phyloP scores from a whole-genome alignment of 2,329 filamentous ascomycete genomes.

The Pseudogymnoascus sp. region DNA sequence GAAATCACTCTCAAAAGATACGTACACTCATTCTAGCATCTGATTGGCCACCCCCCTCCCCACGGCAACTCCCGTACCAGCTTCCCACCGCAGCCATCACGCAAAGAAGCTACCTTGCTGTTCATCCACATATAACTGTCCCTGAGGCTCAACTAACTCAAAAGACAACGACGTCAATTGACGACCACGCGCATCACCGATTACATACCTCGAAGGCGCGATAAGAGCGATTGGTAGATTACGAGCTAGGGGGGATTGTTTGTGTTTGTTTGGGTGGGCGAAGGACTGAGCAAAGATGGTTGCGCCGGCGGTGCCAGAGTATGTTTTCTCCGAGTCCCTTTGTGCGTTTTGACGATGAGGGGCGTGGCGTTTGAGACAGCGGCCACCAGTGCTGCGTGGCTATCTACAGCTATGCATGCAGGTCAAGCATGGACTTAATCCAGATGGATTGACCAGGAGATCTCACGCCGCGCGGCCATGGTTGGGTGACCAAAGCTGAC shows the following conservation, averaged over 20 bases:
- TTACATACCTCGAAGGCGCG: not conserved
- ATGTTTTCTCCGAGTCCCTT: slow-evolving; percentile 30
- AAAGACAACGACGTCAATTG: not conserved
- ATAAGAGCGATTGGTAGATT: not conserved
- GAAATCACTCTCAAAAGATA: not conserved
- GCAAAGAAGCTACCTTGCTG: slow-evolving; percentile 4
- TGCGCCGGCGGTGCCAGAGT: slow-evolving; percentile 70
- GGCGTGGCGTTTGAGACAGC: not conserved
- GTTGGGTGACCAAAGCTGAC: not conserved
- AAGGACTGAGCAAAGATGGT: slow-evolving; percentile 42
- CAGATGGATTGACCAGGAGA: not conserved
- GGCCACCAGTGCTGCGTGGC: not conserved
- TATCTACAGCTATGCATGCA: not conserved
- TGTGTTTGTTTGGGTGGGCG: slow-evolving; percentile 2
- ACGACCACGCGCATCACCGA: not conserved
- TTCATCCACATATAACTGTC: not conserved
- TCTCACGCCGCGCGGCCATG: not conserved
- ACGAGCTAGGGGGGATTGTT: not conserved
- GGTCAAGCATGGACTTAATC: not conserved
- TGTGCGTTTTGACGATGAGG: not conserved
- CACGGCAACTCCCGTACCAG: slow-evolving; percentile 2
- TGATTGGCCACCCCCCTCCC: not conserved
- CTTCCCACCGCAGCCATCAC: not conserved
- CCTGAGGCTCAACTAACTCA: not conserved
- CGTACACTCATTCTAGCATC: not conserved